These are phyloP conservation scores for Fusarium stilboides DNA, from an alignment of 2,329 filamentous ascomycete species.

Conservation along the genomic window DNA sequence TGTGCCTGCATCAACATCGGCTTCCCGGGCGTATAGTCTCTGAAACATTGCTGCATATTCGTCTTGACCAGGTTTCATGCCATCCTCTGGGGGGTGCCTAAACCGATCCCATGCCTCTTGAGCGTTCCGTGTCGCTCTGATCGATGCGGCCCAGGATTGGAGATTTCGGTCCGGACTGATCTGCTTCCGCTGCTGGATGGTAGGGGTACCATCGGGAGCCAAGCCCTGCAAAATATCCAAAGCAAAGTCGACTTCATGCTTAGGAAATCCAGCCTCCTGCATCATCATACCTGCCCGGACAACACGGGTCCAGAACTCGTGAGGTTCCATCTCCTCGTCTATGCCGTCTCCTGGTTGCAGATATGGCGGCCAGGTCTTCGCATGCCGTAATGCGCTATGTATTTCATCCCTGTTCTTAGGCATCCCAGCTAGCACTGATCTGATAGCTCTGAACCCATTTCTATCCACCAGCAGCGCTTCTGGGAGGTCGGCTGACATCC, in stretches of 20 bases:
- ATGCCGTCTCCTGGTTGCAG: slow-evolving; percentile 70
- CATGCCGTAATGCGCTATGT: slow-evolving; percentile 64
- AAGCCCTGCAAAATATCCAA: slow-evolving; percentile 69
- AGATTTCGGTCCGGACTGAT: slow-evolving; percentile 38
- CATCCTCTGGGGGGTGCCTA: slow-evolving; percentile 55
- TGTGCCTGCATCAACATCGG: slow-evolving; percentile 46
- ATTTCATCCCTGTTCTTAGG: slow-evolving; percentile 68
- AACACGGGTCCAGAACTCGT: slow-evolving; percentile 69
- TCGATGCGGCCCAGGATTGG: slow-evolving; percentile 68
- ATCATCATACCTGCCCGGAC: slow-evolving; percentile 68
- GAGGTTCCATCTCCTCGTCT: slow-evolving; percentile 67
- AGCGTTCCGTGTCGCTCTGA: slow-evolving; percentile 72
- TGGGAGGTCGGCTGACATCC: slow-evolving; percentile 64
- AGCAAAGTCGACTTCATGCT: slow-evolving; percentile 62
- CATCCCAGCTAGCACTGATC: slow-evolving; percentile 67
- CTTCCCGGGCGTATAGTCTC: slow-evolving; percentile 63
- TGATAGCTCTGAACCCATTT: slow-evolving; percentile 68
- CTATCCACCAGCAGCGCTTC: slow-evolving; percentile 67
- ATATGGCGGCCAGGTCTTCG: slow-evolving; percentile 73
- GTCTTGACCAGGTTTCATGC: slow-evolving; percentile 54
- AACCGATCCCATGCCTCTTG: slow-evolving; percentile 73
- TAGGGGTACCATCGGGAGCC: slow-evolving; percentile 65
- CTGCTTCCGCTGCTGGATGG: slow-evolving; percentile 64
- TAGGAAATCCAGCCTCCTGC: slow-evolving; percentile 70
- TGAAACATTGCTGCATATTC: slow-evolving; percentile 74